Conservation (phyloP, 805 yeast genomes). For the Ogataea henricii region DNA sequence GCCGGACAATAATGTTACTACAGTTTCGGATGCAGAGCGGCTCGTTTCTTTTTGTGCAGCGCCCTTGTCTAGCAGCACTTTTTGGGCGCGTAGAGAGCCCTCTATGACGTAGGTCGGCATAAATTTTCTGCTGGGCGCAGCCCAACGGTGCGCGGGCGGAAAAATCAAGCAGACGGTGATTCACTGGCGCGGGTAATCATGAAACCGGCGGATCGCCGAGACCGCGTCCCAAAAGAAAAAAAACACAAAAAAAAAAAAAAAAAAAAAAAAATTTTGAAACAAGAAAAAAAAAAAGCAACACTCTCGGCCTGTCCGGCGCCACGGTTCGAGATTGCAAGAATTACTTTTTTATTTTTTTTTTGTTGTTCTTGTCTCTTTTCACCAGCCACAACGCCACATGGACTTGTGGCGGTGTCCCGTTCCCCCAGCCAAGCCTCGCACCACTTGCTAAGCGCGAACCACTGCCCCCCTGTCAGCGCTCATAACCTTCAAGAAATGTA, state of each 20-base stretch:
- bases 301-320: neutral
- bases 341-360: neutral
- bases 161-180: neutral
- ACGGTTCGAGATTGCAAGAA: neutral
- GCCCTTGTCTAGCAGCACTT: neutral
- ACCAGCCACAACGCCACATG: neutral
- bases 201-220: slow-evolving; percentile 4
- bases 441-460: slow-evolving; percentile 1
- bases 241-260: neutral
- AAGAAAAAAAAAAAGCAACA: neutral
- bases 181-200: slow-evolving; percentile 2
- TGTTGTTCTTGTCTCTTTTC: neutral
- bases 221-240: neutral
- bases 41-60: slow-evolving; percentile 1
- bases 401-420: neutral
- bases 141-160: neutral
- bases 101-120: slow-evolving; percentile 8
- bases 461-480: neutral
- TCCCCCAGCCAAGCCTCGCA: slow-evolving; percentile 1
- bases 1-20: neutral
- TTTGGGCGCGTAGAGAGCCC: slow-evolving; percentile 8
- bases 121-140: slow-evolving; percentile 2
- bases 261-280: neutral
- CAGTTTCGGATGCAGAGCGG: neutral
- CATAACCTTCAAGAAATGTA: slow-evolving; percentile 6